Conservation (phyloP, 768 basidiomycete species). For the Serendipita indica region DNA sequence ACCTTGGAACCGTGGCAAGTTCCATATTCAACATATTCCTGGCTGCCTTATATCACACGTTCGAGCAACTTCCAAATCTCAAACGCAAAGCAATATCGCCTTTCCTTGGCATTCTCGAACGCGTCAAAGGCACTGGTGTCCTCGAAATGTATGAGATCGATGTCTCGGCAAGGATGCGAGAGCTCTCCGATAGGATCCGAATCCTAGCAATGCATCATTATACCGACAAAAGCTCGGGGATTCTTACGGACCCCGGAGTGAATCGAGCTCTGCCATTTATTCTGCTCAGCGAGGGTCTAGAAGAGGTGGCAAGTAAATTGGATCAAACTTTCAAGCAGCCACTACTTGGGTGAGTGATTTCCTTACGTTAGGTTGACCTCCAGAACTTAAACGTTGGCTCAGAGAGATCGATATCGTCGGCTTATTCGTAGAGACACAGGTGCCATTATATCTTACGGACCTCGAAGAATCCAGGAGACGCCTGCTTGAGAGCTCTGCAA, state of each 20-base stretch:
- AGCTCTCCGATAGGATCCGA: conserved; percentile 51
- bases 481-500: conserved; percentile 69
- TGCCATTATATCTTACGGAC: conserved; percentile 54
- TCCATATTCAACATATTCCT: conserved; percentile 77
- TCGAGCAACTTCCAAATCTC: conserved; percentile 60
- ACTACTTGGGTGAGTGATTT: conserved; percentile 49
- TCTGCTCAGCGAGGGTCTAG: conserved; percentile 75
- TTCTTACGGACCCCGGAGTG: conserved; percentile 55
- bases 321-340: conserved; percentile 81
- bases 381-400: neutral
- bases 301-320: conserved; percentile 67
- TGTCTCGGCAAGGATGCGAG: conserved; percentile 45
- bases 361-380: conserved; percentile 5
- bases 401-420: conserved; percentile 66
- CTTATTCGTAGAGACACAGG: conserved; percentile 47
- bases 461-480: conserved; percentile 55
- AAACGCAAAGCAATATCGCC: conserved; percentile 56
- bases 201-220: conserved; percentile 48
- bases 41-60: conserved; percentile 65
- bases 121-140: conserved; percentile 52
- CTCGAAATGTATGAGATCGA: conserved; percentile 64
- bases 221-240: conserved; percentile 43
- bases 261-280: conserved; percentile 71
- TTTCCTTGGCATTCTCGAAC: conserved; percentile 52
- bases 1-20: conserved; percentile 51